These are phyloP conservation scores for Aspergillus homomorphus DNA, from an alignment of 495 filamentous ascomycete species.

Conservation along the genomic window DNA sequence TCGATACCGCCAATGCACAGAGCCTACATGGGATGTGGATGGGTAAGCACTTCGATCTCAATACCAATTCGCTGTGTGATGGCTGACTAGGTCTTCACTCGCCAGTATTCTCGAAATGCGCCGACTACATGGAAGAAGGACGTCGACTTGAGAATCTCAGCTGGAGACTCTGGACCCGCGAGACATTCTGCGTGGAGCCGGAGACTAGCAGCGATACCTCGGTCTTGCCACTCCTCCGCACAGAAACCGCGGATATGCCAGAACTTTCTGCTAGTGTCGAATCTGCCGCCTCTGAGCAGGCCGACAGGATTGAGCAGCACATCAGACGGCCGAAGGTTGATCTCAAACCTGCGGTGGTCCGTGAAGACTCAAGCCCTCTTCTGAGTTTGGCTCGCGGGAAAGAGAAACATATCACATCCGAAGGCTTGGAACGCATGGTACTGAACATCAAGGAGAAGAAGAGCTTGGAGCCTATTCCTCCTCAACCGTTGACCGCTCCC, in stretches of 20 bases:
- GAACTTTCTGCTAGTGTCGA: constrained; percentile 90
- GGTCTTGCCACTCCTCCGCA: constrained; percentile 41
- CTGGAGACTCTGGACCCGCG: constrained; percentile 94
- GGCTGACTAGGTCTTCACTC: background rate
- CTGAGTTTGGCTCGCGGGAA: constrained; percentile 60
- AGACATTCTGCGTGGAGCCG: constrained; percentile 92
- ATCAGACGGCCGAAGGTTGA: constrained; percentile 51
- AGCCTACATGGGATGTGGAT: constrained; percentile 98
- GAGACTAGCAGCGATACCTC: constrained; percentile 48
- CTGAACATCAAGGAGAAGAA: constrained; percentile 79
- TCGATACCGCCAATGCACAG: constrained; percentile 88
- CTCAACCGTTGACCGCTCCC: constrained; percentile 36
- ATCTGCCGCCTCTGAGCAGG: constrained; percentile 71
- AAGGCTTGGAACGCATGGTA: constrained; percentile 86
- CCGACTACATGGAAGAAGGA: constrained; percentile 90
- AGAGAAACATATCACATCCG: constrained; percentile 87
- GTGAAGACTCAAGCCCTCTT: constrained; percentile 40
- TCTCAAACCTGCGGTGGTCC: constrained; percentile 44
- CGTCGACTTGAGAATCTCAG: constrained; percentile 90
- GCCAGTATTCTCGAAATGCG: constrained; percentile 90
- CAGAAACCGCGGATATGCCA: constrained; percentile 61
- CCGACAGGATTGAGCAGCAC: constrained; percentile 65
- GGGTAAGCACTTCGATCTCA: constrained; percentile 55
- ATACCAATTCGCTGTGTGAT: background rate
- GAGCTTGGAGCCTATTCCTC: constrained; percentile 56